Base-by-base conservation (phyloP, 2,329 filamentous ascomycete species). In the Polytolypa hystricis region DNA sequence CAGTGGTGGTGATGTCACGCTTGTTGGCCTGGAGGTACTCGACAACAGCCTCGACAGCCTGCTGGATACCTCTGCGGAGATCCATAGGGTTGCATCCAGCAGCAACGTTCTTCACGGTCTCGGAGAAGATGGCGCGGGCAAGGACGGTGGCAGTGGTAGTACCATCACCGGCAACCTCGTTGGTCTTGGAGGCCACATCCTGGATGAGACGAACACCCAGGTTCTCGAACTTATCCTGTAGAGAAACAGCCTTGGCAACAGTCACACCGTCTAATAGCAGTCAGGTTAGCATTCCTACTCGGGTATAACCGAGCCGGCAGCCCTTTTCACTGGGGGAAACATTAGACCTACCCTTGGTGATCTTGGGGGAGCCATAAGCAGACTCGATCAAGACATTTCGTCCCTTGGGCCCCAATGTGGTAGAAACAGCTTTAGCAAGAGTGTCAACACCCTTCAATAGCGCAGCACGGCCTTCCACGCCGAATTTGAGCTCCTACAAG, bases 71-170 rank as follows among this genome's bases (percentile, higher is more conserved):
- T 55, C 91, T 81, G 64, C 91, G 81, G 57, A 98, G 77, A 60
- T 98, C 91, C 91, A 98, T 96, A 50, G 91, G 91, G 73, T 98
- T 98, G 81, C 91, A 98, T 58, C 91, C 91, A 46, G 91, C 91
- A 49, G 91, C 91, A 48, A 98, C 91, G 64, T 98, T 98, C 81
- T 98, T 98, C 62, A 96, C 91, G 38, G 89, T 96, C 76, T 98
- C 91, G 65, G 91, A 93, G 77, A 98, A 98, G 69, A 98, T 98
- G 62, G 87, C 84, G 53, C 86, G 84, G 53, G 86, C 91, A 50
- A 98, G 84, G 50, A 96, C 91, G 47, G 91, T 98, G 48, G 91
- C 91, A 48, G 87, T 94, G 48, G 91, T 98, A 54, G 91, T 98
- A 67, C 91, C 91, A 64, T 98, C 91, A 81, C 91, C 91, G 50